Base-by-base conservation (phyloP, 2,329 filamentous ascomycete genomes). In the Fusarium decemcellulare region DNA sequence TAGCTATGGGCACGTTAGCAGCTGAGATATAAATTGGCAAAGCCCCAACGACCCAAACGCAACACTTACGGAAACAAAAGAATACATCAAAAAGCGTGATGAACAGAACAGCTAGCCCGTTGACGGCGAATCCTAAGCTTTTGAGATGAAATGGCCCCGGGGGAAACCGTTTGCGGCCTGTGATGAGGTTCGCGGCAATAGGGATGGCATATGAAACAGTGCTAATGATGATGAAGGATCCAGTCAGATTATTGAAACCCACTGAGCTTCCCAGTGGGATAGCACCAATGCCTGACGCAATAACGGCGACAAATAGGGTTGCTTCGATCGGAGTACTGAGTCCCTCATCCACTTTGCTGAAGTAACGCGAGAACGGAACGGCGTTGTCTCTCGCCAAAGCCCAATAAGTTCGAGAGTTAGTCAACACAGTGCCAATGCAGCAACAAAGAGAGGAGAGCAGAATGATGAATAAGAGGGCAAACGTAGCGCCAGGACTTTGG, bases 181-280 rank as follows among this genome's bases (percentile, higher is more conserved):
- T 72, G 2, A 62, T 5, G 14, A 75, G 34, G 30, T 75, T 75
- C 1, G 68, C 55, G 4, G 55, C 54, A 11, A 75, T 65, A 0
- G 73, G 73, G 7, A 73, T 74, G 1, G 72, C 73, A 8, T 75
- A 75, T 0, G 73, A 75, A 6, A 75, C 63, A 2, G 73, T 71
- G 1, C 68, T 74, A 29, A 75, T 71, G 12, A 74, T 75, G n/a
- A 75, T 75, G 23, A 75, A 75, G 0, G 73, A 75, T 5, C 73
- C 73, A 0, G 73, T 75, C 9, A 75, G 44, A 2, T 75, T 75
- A 6, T 61, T 75, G 43, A 75, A 75, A 0, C 73, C 73, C 1
- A 73, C 73, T 1, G 73, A 47, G 12, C 72, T 75, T 16, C 72
- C 73, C 0, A 75, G 51, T 0, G 73, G 73, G 8, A 75, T 75